Base-by-base conservation (phyloP, 352 stramenopile genomes). In the Pythium phragmitis region DNA sequence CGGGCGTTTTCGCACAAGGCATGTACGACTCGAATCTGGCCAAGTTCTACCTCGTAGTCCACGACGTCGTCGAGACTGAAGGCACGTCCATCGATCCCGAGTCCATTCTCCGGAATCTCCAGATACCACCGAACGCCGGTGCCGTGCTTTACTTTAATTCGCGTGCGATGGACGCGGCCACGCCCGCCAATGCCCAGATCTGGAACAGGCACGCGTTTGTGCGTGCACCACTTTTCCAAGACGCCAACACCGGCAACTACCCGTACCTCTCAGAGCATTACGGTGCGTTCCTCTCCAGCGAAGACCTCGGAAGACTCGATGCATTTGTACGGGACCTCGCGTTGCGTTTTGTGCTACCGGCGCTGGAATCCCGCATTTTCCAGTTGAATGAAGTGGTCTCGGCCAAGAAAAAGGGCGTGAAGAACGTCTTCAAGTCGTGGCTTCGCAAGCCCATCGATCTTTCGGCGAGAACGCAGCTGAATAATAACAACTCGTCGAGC, bases 381-480 rank as follows among this genome's bases (percentile, higher is more conserved):
- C 82, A 91, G 58, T 67, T 97, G 3, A 96, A 97, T 60, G 82
- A 95, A 57, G 75, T 88, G 28, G 89, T 97, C 7, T 95, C 87
- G 4, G 89, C 85, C 7, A 92, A 91, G 75, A 92, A 95, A 46
- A 97, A 97, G 52, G 91, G 91, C 34, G 85, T 97, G 48, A 96
- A 96, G 63, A 97, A 97, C 56, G 83, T 96, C 19, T 89, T 96
- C 62, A 96, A 96, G 70, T 97, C 85, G 47, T 96, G 89, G 87
- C 71, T 94, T 43, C 88, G 85, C n/a, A 96, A 96, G 66, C 86
- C 88, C 4, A 92, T 94, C 47, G 88, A 95, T 56, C 64, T 91
- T 1, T 72, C 67, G 11, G 42, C 66, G 21, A 68, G 74, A 34
- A 61, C 69, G n/a, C 37, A 69, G 39, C 16, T 52, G 3, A 47